Conservation (phyloP, 352 stramenopile species). For the Bremia lactucae region DNA sequence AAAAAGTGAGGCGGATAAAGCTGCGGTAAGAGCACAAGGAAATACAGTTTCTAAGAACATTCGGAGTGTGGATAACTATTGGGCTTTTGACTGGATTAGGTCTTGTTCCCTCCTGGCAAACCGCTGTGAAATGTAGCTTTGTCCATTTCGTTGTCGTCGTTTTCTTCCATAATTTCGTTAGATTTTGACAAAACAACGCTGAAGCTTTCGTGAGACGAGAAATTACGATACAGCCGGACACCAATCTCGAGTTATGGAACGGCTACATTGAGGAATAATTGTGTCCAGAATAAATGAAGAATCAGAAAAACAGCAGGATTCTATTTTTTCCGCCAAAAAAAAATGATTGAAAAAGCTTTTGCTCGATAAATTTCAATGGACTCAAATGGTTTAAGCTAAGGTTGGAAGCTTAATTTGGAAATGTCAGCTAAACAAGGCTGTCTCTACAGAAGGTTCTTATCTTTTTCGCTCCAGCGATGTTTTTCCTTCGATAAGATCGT, state of each 20-base stretch:
- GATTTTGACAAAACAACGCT: too few species aligned
- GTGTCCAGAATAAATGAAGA: slow-evolving; percentile 22
- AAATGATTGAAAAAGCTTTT: too few species aligned
- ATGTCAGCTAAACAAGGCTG: too few species aligned
- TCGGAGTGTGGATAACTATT: slow-evolving; percentile 20
- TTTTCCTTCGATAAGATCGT: too few species aligned
- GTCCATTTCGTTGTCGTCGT: slow-evolving; percentile 18
- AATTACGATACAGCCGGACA: slow-evolving; percentile 27
- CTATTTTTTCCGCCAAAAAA: not conserved
- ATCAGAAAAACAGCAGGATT: too few species aligned
- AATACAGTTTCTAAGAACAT: slow-evolving; percentile 33
- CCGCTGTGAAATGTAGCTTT: slow-evolving; percentile 31
- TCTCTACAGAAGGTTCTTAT: too few species aligned
- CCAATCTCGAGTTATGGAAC: slow-evolving; percentile 49
- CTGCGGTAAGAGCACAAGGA: slow-evolving; percentile 15
- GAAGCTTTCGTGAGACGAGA: slow-evolving; percentile 30
- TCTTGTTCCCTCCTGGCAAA: slow-evolving; percentile 17
- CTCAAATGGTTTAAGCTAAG: too few species aligned
- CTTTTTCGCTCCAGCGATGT: too few species aligned
- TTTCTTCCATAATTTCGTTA: too few species aligned
- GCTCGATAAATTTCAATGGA: too few species aligned
- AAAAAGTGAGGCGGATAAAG: too few species aligned
- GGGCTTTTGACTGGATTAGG: slow-evolving; percentile 4
- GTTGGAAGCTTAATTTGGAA: too few species aligned
- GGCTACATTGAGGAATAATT: slow-evolving; percentile 34